A percentile compares a stretch with the other conserved stretches of the same genome.
These are phyloP conservation scores for Ceratobasidium papillatum DNA, from an alignment of 1,284 basidiomycete genomes.

Conservation along the genomic window DNA sequence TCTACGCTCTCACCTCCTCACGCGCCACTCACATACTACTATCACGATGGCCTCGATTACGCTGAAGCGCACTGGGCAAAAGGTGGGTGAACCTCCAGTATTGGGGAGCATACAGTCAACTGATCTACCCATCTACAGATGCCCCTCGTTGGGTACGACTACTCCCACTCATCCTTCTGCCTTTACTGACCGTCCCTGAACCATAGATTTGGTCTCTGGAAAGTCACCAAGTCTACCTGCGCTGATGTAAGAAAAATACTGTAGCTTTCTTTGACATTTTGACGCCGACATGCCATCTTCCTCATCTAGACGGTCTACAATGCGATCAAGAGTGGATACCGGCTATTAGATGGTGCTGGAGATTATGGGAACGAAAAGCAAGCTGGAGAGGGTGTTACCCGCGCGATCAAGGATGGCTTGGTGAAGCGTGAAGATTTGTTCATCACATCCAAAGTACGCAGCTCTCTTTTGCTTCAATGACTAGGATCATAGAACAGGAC, in stretches of 20 bases:
- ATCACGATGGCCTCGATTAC: constrained; percentile 60
- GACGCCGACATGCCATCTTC: constrained; percentile 24
- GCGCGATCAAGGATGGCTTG: constrained; percentile 55
- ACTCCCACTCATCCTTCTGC: constrained; percentile 19
- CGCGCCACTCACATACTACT: constrained; percentile 1
- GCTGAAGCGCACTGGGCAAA: constrained; percentile 67
- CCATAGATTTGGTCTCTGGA: constrained; percentile 73
- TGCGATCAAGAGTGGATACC: constrained; percentile 57
- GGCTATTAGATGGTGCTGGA: constrained; percentile 56
- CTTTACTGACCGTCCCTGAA: constrained; percentile 12
- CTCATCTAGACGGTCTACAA: constrained; percentile 52
- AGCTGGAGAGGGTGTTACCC: constrained; percentile 53
- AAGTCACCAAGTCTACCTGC: constrained; percentile 66
- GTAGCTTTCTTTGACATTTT: not conserved
- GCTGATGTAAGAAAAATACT: constrained; percentile 60
- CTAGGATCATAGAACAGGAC: not conserved
- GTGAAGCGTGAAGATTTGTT: constrained; percentile 57
- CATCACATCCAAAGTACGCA: constrained; percentile 46
- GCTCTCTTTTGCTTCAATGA: not conserved
- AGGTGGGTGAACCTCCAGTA: constrained; percentile 54
- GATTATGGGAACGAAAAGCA: constrained; percentile 55
- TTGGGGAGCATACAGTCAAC: constrained; percentile 40
- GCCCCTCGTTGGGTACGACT: constrained; percentile 66
- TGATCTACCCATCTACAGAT: constrained; percentile 55
- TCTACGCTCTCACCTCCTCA: constrained; percentile 38